phyloP scores from a whole-genome alignment of 2,329 filamentous ascomycete genomes.

The Fusarium pseudoanthophilum region DNA sequence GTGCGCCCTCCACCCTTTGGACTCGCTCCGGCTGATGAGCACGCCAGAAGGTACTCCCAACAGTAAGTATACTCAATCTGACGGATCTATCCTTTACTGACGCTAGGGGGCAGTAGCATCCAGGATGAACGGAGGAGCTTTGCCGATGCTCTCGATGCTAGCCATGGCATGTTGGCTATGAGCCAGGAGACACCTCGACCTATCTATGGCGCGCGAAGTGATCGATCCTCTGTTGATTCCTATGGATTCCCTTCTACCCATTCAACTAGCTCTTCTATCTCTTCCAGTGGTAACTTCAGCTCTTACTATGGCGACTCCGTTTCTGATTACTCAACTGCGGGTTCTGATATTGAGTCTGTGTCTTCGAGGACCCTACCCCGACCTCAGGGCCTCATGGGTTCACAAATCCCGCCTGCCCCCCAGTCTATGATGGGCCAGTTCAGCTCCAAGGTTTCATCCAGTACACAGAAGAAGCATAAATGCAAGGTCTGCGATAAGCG shows the following conservation, averaged over 20 bases:
- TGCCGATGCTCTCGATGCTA: constrained; percentile 90
- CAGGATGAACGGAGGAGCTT: constrained; percentile 73
- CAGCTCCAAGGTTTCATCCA: constrained; percentile 94
- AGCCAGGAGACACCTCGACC: constrained; percentile 94
- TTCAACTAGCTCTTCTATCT: constrained; percentile 90
- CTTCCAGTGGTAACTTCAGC: constrained; percentile 81
- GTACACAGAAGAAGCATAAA: constrained; percentile 99
- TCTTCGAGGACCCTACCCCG: constrained; percentile 85
- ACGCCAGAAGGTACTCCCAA: constrained; percentile 79
- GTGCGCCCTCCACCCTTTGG: constrained; percentile 66
- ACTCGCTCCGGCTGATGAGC: constrained; percentile 67
- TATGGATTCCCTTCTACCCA: constrained; percentile 91
- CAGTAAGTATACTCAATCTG: constrained; percentile 71
- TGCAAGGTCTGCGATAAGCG: constrained; percentile 99
- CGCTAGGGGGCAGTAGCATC: constrained; percentile 36
- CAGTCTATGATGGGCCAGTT: constrained; percentile 99
- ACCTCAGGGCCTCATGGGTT: constrained; percentile 72
- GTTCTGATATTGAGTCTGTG: constrained; percentile 86
- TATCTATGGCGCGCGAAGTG: constrained; percentile 79
- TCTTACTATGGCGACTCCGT: constrained; percentile 88
- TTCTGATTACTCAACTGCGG: constrained; percentile 91
- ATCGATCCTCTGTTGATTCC: constrained; percentile 81
- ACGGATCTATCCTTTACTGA: constrained; percentile 13
- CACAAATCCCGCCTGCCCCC: constrained; percentile 79
- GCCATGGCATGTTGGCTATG: constrained; percentile 93